Conservation (phyloP, 73 alveolate species). For the Tetrahymena thermophila region DNA sequence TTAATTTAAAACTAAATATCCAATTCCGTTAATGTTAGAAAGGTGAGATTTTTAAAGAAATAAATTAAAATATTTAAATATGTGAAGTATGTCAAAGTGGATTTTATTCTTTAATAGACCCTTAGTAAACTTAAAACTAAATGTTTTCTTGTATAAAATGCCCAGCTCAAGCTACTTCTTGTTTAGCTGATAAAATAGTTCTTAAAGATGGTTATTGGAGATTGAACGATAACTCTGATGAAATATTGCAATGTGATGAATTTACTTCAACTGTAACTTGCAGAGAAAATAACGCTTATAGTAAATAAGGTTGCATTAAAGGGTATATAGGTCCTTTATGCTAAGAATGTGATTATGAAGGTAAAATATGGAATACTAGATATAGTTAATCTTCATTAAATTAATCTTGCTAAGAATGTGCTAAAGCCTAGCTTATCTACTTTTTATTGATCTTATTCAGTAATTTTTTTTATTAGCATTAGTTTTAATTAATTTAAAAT, state of each 20-base stretch:
- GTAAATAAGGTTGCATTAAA: not conserved
- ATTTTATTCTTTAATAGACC: not conserved
- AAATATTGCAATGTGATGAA: not conserved
- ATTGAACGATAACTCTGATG: not conserved
- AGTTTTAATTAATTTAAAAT: no score
- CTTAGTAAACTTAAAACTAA: not conserved
- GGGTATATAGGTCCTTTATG: not conserved
- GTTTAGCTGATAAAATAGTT: not conserved
- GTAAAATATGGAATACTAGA: not conserved
- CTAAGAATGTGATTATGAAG: not conserved
- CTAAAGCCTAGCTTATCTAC: not conserved
- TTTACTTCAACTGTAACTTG: not conserved
- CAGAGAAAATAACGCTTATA: not conserved
- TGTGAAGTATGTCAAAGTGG: not conserved
- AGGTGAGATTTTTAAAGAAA: not conserved
- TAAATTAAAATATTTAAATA: no score
- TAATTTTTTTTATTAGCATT: no score
- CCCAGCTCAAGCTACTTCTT: not conserved
- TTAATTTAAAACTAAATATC: no score
- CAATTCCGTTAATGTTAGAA: not conserved
- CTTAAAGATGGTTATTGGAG: not conserved
- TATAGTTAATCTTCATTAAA: not conserved
- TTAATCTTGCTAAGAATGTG: not conserved
- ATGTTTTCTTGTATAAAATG: not conserved
- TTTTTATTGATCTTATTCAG: not conserved